Evolutionary conservation across 306 rosid species (phyloP), one percentile per base, ranked within the genome.

Genomic region (Vachellia pachyceras): DNA sequence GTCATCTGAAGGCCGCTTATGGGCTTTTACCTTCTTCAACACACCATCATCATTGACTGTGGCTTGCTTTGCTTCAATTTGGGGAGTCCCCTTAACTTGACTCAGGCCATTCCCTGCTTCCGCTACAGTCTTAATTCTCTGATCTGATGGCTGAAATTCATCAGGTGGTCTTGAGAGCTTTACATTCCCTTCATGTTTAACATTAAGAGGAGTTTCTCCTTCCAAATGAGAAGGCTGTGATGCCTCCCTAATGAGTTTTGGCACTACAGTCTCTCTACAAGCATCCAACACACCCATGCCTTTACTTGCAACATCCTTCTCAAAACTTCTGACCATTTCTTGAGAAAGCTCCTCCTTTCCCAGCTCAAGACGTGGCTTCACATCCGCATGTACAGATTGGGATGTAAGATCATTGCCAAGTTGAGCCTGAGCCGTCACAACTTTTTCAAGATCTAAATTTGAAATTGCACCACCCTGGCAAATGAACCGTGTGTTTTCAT

Each of bases 1-100:
- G 84, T 83, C 97, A 76, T 73, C 89, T 0, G 80, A 84, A 45
- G 88, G 86, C 49, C 95, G 89, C 84, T 94, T 94, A 35, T 61
- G 87, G 69, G 35, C 81, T 84, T 90, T 92, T 1, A 82, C 73
- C 84, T 96, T 93, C 87, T 88, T 86, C 46, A 82, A 80, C 81
- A 81, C 87, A 33, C 86, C 86, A 82, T 82, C 82, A 7, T 78
- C 66, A 75, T 84, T 78, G 80, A 60, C 72, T 63, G 87, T 72
- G 36, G 39, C 84, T 81, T 78, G 87, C 80, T 83, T 86, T 72
- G 47, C 81, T 68, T 82, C 78, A 84, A 20, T 55, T 5, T 73
- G 72, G 10, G 73, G 68, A 67, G 50, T 42, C 1, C 73, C 40
- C 75, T 84, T 75, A 60, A 61, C 79, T 76, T 55, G 82, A 65